phyloP scores from a whole-genome alignment of 192 early-diverging fungal genomes.

The Backusella westeae region DNA sequence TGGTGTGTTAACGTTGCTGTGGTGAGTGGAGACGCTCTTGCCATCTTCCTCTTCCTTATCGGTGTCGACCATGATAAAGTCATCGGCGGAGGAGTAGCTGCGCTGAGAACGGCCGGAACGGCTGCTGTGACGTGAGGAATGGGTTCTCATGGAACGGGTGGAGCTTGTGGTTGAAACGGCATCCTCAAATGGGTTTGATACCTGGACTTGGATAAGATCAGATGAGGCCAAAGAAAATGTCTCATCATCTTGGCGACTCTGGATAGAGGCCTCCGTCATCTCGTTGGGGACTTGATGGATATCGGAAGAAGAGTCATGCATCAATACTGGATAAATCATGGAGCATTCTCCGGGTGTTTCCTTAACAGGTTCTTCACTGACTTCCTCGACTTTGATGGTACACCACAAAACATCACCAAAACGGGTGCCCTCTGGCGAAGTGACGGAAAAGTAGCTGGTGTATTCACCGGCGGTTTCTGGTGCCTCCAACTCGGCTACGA shows the following conservation, averaged over 20 bases:
- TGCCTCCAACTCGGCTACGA: conserved; percentile 64
- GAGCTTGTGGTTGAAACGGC: neutral
- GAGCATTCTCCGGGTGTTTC: neutral
- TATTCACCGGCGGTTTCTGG: conserved; percentile 59
- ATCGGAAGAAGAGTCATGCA: neutral
- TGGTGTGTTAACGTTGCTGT: neutral
- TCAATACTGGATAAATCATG: neutral
- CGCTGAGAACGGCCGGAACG: neutral
- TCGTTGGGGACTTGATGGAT: neutral
- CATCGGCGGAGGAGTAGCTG: neutral
- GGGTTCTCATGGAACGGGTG: neutral
- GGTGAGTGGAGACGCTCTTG: neutral
- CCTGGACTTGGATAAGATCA: neutral
- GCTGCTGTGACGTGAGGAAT: neutral
- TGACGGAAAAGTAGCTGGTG: conserved; percentile 61
- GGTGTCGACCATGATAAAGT: neutral
- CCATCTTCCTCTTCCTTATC: neutral
- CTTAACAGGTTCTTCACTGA: neutral
- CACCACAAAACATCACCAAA: conserved; percentile 75
- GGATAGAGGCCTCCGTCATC: neutral
- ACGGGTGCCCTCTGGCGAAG: conserved; percentile 51
- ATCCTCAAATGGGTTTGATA: neutral
- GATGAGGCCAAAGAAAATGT: neutral
- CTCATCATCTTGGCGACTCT: neutral
- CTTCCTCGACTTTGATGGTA: conserved; percentile 45